phyloP scores from a whole-genome alignment of 495 filamentous ascomycete species.

The Aspergillus bridgeri region DNA sequence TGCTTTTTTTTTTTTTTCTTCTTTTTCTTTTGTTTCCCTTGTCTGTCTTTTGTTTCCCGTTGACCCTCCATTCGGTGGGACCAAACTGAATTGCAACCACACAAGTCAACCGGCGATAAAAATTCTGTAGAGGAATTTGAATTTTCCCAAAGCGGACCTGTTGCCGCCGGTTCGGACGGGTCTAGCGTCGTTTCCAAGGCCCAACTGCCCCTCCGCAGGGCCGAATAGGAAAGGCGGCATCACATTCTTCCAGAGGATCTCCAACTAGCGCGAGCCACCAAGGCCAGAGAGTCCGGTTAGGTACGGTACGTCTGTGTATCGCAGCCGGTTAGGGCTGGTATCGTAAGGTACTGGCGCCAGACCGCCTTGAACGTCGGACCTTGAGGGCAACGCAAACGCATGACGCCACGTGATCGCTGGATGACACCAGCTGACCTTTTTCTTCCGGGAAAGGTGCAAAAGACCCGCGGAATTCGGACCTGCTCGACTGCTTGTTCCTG shows the following conservation, averaged over 20 bases:
- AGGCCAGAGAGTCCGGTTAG: conserved; percentile 16
- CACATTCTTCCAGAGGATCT: conserved; percentile 28
- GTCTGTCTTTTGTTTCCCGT: conserved; percentile 2
- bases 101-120: conserved; percentile 1
- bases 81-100: conserved; percentile 3
- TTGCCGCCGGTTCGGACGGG: conserved; percentile 14
- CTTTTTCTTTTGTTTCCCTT: conserved; percentile 5
- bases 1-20: conserved; percentile 1
- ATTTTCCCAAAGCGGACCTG: conserved; percentile 18
- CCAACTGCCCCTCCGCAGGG: conserved; percentile 16
- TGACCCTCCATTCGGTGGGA: conserved; percentile 4
- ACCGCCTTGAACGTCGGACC: conserved; percentile 11
- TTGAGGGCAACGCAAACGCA: conserved; percentile 11
- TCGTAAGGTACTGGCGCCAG: conserved; percentile 3
- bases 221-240: conserved; percentile 28
- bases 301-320: conserved; percentile 17
- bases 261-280: conserved; percentile 21
- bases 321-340: background rate
- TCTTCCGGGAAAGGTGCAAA: background rate
- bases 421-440: conserved; percentile 24
- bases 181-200: conserved; percentile 3
- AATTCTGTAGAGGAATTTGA: conserved; percentile 8
- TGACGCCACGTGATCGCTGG: conserved; percentile 32
- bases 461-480: background rate
- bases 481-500: too few species aligned